These are phyloP conservation scores for Fusarium sp. DNA, from an alignment of 2,329 filamentous ascomycete genomes.

Conservation along the genomic window DNA sequence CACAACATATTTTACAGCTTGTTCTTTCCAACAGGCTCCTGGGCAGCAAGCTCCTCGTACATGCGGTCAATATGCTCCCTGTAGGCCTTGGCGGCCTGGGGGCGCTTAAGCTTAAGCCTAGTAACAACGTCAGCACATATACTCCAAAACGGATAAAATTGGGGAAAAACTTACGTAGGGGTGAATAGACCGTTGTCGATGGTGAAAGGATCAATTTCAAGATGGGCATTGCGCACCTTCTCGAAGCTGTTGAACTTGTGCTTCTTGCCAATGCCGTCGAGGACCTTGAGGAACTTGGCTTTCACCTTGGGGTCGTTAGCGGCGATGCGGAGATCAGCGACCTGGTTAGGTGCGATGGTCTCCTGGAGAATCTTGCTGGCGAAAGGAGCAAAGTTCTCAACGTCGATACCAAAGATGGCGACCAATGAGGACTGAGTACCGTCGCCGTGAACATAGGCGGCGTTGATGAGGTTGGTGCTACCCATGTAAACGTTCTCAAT, in stretches of 20 bases:
- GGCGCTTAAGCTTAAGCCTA: slow-evolving; percentile 71
- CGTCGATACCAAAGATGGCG: slow-evolving; percentile 88
- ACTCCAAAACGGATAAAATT: background rate
- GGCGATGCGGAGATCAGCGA: slow-evolving; percentile 74
- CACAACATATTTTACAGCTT: slow-evolving; percentile 41
- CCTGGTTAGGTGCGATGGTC: slow-evolving; percentile 72
- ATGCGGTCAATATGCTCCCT: slow-evolving; percentile 65
- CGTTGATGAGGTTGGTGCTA: slow-evolving; percentile 80
- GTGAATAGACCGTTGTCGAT: slow-evolving; percentile 93
- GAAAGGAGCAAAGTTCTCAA: slow-evolving; percentile 83
- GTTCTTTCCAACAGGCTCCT: slow-evolving; percentile 30
- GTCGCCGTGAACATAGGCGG: slow-evolving; percentile 93
- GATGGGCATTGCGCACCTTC: slow-evolving; percentile 76
- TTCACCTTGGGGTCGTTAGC: slow-evolving; percentile 77
- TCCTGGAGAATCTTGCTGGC: slow-evolving; percentile 81
- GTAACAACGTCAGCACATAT: slow-evolving; percentile 21
- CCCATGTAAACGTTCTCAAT: slow-evolving; percentile 95
- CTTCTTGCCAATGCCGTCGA: slow-evolving; percentile 82
- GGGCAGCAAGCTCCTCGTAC: slow-evolving; percentile 63
- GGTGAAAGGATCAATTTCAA: slow-evolving; percentile 90
- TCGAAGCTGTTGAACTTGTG: slow-evolving; percentile 95
- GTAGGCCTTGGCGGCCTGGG: slow-evolving; percentile 66
- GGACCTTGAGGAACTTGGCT: slow-evolving; percentile 79
- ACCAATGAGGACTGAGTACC: slow-evolving; percentile 84
- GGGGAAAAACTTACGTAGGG: slow-evolving; percentile 76